These are phyloP conservation scores for Veloboletus limbatus DNA, from an alignment of 1,284 basidiomycete genomes.

Conservation along the genomic window DNA sequence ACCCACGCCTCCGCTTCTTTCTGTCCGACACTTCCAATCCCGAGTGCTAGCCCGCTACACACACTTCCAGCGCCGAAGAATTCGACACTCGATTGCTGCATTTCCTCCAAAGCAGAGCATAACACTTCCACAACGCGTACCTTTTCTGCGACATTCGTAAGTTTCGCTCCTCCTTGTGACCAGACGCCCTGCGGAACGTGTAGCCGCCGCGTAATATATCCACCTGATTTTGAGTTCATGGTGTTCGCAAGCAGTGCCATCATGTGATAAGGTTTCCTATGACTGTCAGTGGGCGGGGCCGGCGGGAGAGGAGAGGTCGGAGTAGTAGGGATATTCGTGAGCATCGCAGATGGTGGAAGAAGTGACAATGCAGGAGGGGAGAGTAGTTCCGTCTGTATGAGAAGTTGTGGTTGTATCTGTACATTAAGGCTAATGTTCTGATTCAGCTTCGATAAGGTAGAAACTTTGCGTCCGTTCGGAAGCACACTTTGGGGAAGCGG, in stretches of 20 bases:
- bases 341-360: constrained; percentile 49
- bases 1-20: constrained; percentile 75
- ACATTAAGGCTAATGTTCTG: constrained; percentile 39
- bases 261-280: constrained; percentile 87
- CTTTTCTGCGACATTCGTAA: constrained; percentile 80
- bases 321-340: constrained; percentile 60
- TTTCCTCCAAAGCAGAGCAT: constrained; percentile 70
- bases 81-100: constrained; percentile 64
- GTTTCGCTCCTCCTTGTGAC: constrained; percentile 84
- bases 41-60: constrained; percentile 67
- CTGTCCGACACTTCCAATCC: constrained; percentile 64
- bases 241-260: constrained; percentile 78
- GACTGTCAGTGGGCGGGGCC: constrained; percentile 64
- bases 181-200: constrained; percentile 90
- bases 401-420: constrained; percentile 42
- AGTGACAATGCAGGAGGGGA: constrained; percentile 43
- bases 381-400: constrained; percentile 52
- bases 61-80: constrained; percentile 76
- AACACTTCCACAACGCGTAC: constrained; percentile 80
- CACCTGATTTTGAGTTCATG: constrained; percentile 80
- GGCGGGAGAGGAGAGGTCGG: constrained; percentile 74
- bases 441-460: constrained; percentile 57
- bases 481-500: constrained; percentile 45
- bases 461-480: constrained; percentile 53
- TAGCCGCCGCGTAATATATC: constrained; percentile 83